Evolutionary conservation across 345 rosid species (phyloP).

Genomic region (Angophora floribunda): DNA sequence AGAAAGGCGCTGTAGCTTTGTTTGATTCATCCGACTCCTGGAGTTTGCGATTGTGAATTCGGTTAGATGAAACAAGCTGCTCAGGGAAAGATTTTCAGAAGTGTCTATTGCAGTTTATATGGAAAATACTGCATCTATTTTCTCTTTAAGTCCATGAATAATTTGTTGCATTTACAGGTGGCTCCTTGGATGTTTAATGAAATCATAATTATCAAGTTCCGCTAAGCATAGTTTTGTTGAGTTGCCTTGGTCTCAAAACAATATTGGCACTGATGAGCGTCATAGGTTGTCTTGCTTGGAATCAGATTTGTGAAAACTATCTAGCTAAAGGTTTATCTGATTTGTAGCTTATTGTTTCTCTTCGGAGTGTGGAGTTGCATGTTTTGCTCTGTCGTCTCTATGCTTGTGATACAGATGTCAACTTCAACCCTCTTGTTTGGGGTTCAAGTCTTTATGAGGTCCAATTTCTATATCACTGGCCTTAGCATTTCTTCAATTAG

Average conservation of each 20-base stretch:
- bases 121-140: too few relatives aligned
- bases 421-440: background rate
- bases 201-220: too few relatives aligned
- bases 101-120: too few relatives aligned
- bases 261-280: too few relatives aligned
- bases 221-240: too few relatives aligned
- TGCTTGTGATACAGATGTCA: background rate
- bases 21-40: background rate
- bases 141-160: too few relatives aligned
- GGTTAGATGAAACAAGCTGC: too few relatives aligned
- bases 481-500: background rate
- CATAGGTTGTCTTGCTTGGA: background rate
- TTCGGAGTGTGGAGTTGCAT: background rate
- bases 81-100: too few relatives aligned
- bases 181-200: too few relatives aligned
- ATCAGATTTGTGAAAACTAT: background rate
- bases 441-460: background rate
- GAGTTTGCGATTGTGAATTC: too few relatives aligned
- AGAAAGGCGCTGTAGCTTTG: background rate
- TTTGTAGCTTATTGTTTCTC: background rate
- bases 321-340: background rate
- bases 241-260: too few relatives aligned
- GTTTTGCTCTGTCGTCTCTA: background rate
- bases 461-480: background rate
- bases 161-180: too few relatives aligned